Percentiles rank a stretch among this genome's conserved stretches.
Conservation (phyloP, 2,329 filamentous ascomycete genomes). For the Ceratocystis eucalypticola region DNA sequence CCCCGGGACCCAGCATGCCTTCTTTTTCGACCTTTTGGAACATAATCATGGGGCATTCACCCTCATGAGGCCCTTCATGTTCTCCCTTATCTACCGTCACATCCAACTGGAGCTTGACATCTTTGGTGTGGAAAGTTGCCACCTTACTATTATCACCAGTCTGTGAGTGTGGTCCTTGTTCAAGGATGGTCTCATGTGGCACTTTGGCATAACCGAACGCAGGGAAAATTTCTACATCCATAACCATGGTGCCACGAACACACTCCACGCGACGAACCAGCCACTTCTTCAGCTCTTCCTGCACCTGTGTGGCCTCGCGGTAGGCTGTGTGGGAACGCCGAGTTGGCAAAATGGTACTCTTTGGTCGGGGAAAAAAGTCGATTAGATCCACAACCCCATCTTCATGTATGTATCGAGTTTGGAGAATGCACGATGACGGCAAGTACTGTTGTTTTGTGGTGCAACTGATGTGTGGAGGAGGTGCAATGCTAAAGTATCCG, state of each 20-base stretch:
- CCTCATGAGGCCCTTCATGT: constrained; percentile 27
- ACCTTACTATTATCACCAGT: constrained; percentile 39
- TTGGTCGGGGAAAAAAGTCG: constrained; percentile 63
- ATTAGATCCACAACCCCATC: constrained; percentile 59
- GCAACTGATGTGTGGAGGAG: constrained; percentile 36
- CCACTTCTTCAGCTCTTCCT: constrained; percentile 55
- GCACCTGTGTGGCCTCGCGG: constrained; percentile 40
- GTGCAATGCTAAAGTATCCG: constrained; percentile 57
- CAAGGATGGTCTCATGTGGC: constrained; percentile 45
- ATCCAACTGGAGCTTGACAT: constrained; percentile 51
- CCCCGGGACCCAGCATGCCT: constrained; percentile 46
- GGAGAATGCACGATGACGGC: constrained; percentile 59
- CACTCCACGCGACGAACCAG: constrained; percentile 59
- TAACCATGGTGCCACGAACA: constrained; percentile 49
- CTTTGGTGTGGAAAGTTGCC: constrained; percentile 47
- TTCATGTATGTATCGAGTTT: constrained; percentile 66
- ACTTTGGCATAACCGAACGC: constrained; percentile 58
- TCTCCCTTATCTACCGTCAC: constrained; percentile 51
- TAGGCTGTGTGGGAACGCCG: constrained; percentile 39
- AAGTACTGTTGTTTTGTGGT: constrained; percentile 69
- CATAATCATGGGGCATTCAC: constrained; percentile 36
- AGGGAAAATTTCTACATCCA: constrained; percentile 57
- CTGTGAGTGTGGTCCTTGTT: constrained; percentile 31
- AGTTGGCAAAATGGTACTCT: constrained; percentile 40
- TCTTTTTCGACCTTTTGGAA: constrained; percentile 42